phyloP scores from a whole-genome alignment of 805 yeast species.

The Kurtzmaniella fragi region DNA sequence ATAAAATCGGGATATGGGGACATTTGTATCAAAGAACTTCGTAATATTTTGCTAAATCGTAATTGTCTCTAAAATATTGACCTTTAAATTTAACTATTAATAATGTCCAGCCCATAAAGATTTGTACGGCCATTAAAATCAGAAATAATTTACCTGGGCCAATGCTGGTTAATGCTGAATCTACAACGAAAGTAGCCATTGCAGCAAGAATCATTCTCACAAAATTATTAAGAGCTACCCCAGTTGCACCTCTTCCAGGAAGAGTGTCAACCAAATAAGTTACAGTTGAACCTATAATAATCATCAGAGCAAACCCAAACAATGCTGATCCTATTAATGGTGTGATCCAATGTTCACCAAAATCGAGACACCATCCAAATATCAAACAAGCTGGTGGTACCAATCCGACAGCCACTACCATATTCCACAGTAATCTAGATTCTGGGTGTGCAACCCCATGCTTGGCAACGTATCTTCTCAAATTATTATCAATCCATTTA shows the following conservation, averaged over 20 bases:
- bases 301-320: slow-evolving; percentile 81
- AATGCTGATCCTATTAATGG: slow-evolving; percentile 79
- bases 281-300: slow-evolving; percentile 73
- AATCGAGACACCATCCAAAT: slow-evolving; percentile 78
- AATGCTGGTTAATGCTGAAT: slow-evolving; percentile 62
- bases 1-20: not conserved
- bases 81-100: slow-evolving; percentile 50
- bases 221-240: slow-evolving; percentile 77
- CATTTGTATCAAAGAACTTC: slow-evolving; percentile 34
- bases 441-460: slow-evolving; percentile 72
- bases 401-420: slow-evolving; percentile 56
- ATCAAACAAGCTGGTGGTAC: slow-evolving; percentile 64
- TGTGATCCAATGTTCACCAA: slow-evolving; percentile 64
- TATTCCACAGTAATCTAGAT: slow-evolving; percentile 71
- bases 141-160: slow-evolving; percentile 69
- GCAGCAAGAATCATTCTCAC: slow-evolving; percentile 73
- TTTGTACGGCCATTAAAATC: slow-evolving; percentile 57
- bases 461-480: slow-evolving; percentile 45
- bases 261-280: slow-evolving; percentile 80
- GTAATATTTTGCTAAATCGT: slow-evolving; percentile 53
- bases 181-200: slow-evolving; percentile 66
- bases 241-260: slow-evolving; percentile 87
- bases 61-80: slow-evolving; percentile 57
- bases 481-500: slow-evolving; percentile 63
- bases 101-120: slow-evolving; percentile 38